Conservation (phyloP, 768 basidiomycete species). For the Auriculariales sp. region DNA sequence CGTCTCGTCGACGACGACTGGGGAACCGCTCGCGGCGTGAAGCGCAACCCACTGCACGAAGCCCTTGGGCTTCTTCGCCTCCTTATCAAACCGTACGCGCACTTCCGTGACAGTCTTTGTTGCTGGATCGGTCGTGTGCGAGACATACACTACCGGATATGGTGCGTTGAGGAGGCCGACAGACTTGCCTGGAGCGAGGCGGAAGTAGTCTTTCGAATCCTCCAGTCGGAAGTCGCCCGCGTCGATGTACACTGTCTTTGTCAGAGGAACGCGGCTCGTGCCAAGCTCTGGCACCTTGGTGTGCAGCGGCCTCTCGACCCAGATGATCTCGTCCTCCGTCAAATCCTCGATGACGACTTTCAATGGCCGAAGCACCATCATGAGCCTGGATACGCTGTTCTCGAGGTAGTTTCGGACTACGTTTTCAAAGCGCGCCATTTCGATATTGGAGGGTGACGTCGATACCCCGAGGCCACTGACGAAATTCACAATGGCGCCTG, state of each 20-base stretch:
- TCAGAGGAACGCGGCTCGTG: slow-evolving; percentile 67
- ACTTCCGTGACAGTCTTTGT: slow-evolving; percentile 71
- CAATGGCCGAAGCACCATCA: slow-evolving; percentile 83
- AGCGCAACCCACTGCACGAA: slow-evolving; percentile 97
- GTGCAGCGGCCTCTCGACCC: slow-evolving; percentile 84
- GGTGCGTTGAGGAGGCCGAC: slow-evolving; percentile 94
- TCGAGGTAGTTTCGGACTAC: slow-evolving; percentile 81
- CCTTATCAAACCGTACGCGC: slow-evolving; percentile 62
- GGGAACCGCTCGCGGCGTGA: slow-evolving; percentile 60
- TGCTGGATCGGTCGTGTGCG: slow-evolving; percentile 59
- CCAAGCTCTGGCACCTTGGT: slow-evolving; percentile 88
- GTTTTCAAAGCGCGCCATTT: slow-evolving; percentile 82
- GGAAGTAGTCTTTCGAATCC: slow-evolving; percentile 92
- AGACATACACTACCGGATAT: slow-evolving; percentile 83
- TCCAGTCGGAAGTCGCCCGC: slow-evolving; percentile 82
- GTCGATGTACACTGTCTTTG: slow-evolving; percentile 84
- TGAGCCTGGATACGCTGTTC: slow-evolving; percentile 68
- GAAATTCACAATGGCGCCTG: slow-evolving; percentile 86
- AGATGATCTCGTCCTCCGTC: slow-evolving; percentile 65
- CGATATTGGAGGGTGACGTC: slow-evolving; percentile 67
- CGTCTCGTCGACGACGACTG: slow-evolving; percentile 76
- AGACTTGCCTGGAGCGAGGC: slow-evolving; percentile 92
- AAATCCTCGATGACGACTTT: slow-evolving; percentile 88
- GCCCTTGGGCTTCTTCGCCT: slow-evolving; percentile 68
- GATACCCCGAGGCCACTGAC: slow-evolving; percentile 93